Conservation (phyloP, 2,329 filamentous ascomycete genomes). For the Nothophoma quercina region DNA sequence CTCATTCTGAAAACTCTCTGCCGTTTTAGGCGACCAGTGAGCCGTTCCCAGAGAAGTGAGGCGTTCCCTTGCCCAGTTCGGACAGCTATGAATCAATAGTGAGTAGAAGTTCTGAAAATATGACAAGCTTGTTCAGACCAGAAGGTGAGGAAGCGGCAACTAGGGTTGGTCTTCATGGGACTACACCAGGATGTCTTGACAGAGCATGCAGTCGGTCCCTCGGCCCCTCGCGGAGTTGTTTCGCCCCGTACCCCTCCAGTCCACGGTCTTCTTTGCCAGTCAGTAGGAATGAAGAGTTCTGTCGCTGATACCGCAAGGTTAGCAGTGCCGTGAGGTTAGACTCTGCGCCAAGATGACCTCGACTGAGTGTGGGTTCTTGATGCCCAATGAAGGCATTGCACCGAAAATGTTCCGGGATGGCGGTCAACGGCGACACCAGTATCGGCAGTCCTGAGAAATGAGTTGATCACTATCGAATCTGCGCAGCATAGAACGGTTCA, state of each 20-base stretch:
- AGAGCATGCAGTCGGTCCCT: no score
- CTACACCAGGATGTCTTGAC: no score
- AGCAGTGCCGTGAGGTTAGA: background rate
- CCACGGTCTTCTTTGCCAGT: background rate
- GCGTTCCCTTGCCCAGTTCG: background rate
- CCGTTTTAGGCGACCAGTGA: background rate
- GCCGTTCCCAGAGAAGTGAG: background rate
- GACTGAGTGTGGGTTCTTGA: background rate
- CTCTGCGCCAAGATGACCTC: background rate
- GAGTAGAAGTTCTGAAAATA: background rate
- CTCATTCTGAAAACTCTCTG: background rate
- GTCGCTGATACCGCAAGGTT: background rate
- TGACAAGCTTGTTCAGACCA: background rate
- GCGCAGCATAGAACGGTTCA: background rate
- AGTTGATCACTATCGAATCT: background rate
- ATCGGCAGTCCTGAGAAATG: background rate
- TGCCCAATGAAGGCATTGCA: slow-evolving; percentile 9
- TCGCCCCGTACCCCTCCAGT: background rate
- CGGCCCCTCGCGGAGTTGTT: no score
- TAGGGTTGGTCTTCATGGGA: no score
- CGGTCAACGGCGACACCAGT: slow-evolving; percentile 7
- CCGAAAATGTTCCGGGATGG: slow-evolving; percentile 6
- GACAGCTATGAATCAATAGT: background rate
- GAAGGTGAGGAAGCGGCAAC: no score
- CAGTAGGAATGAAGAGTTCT: background rate